Evolutionary conservation across 129 eudicot species (phyloP).

Genomic region (Helianthus tuberosus): DNA sequence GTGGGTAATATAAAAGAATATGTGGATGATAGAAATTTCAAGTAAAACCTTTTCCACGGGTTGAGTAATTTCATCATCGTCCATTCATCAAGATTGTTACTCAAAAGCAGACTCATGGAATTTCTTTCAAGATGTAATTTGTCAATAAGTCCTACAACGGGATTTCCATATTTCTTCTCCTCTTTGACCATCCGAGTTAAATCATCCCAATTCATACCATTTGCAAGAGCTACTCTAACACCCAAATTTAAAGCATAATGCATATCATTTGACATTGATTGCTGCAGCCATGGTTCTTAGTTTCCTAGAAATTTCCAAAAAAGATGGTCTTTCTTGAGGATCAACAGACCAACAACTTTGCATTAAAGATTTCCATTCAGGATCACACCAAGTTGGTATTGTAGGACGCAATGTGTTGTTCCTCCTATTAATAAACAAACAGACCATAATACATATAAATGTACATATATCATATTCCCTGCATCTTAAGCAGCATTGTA

Average conservation of each 20-base stretch:
- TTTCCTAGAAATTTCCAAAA: constrained; percentile 76
- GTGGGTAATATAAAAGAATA: background rate
- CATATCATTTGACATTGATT: constrained; percentile 65
- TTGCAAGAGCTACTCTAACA: constrained; percentile 92
- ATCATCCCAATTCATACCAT: constrained; percentile 98
- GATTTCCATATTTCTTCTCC: constrained; percentile 97
- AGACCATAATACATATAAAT: background rate
- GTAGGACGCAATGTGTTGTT: constrained; percentile 79
- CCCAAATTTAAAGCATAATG: background rate
- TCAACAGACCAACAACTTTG: constrained; percentile 86
- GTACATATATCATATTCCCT: background rate
- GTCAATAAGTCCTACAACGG: constrained; percentile 94
- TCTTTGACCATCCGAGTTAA: constrained; percentile 97
- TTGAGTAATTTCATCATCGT: constrained; percentile 91
- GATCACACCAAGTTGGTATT: constrained; percentile 94
- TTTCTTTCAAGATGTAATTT: constrained; percentile 84
- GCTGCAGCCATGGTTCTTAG: constrained; percentile 88
- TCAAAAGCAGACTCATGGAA: constrained; percentile 81
- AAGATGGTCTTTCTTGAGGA: constrained; percentile 76
- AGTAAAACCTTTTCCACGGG: constrained; percentile 83
- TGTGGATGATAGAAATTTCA: constrained; percentile 1
- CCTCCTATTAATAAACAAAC: constrained; percentile 49
- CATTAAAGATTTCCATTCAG: constrained; percentile 94
- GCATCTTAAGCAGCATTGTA: background rate
- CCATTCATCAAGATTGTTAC: constrained; percentile 99